Evolutionary conservation across 441 rosid genomes (phyloP).

Genomic region (Euphorbia celastroides): DNA sequence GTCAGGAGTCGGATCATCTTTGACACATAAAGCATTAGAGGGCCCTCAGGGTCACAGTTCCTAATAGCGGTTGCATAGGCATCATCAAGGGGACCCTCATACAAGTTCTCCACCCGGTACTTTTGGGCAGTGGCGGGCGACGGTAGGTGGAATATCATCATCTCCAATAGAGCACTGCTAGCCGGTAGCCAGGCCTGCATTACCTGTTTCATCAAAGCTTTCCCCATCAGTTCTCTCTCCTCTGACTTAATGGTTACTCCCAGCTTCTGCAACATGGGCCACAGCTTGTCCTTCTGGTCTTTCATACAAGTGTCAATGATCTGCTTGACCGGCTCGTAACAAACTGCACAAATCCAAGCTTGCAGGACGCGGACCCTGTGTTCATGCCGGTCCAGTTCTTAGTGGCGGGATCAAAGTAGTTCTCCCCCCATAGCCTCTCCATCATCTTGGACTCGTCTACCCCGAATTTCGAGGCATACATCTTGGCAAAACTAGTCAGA

Average conservation of each 20-base stretch:
- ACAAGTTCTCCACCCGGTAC: slow-evolving; percentile 60
- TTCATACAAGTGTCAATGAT: slow-evolving; percentile 50
- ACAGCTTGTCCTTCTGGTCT: slow-evolving; percentile 54
- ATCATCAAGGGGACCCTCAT: slow-evolving; percentile 58
- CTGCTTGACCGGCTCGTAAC: slow-evolving; percentile 59
- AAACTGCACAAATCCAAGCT: slow-evolving; percentile 61
- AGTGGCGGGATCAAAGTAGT: slow-evolving; percentile 52
- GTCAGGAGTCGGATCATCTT: slow-evolving; percentile 74
- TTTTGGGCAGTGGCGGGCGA: slow-evolving; percentile 48
- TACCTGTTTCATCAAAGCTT: slow-evolving; percentile 60
- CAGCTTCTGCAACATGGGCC: slow-evolving; percentile 55
- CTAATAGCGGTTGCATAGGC: slow-evolving; percentile 47
- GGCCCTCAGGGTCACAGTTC: slow-evolving; percentile 53
- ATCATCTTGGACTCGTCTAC: slow-evolving; percentile 61
- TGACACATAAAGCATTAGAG: slow-evolving; percentile 61
- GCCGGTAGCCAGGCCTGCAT: slow-evolving; percentile 68
- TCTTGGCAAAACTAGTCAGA: slow-evolving; percentile 50
- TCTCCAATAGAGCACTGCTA: slow-evolving; percentile 42
- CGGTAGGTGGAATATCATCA: slow-evolving; percentile 60
- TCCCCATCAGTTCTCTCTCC: slow-evolving; percentile 50
- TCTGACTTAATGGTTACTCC: slow-evolving; percentile 43
- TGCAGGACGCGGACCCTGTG: slow-evolving; percentile 42
- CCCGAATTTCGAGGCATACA: slow-evolving; percentile 58
- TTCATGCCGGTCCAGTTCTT: slow-evolving; percentile 55
- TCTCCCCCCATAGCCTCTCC: slow-evolving; percentile 67